A percentile compares a stretch with the other conserved stretches of the same genome.
phyloP scores from a whole-genome alignment of 2,329 filamentous ascomycete species.

The Didymella segeticola region DNA sequence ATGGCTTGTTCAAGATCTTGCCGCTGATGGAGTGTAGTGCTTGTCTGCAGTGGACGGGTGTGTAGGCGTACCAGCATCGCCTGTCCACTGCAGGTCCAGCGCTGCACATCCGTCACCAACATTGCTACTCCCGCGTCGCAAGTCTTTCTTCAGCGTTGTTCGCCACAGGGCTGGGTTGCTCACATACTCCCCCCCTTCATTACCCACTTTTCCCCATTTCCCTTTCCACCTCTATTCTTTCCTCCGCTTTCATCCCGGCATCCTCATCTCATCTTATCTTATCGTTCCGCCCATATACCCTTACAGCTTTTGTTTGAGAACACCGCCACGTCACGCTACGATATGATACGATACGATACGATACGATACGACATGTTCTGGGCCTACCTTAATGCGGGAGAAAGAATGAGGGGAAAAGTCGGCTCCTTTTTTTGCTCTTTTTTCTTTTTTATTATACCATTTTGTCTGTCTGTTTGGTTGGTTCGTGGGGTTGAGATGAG shows the following conservation, averaged over 20 bases:
- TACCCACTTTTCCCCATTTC: too few species aligned
- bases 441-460: slow-evolving; percentile 6
- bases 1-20: not conserved
- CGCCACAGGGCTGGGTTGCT: slow-evolving; percentile 19
- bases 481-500: too few species aligned
- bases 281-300: slow-evolving; percentile 17
- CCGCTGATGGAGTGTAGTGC: not conserved
- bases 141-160: slow-evolving; percentile 8
- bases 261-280: slow-evolving; percentile 14
- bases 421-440: too few species aligned
- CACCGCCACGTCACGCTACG: too few species aligned
- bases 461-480: slow-evolving; percentile 1
- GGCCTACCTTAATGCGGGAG: too few species aligned
- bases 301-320: slow-evolving; percentile 13
- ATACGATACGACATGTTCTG: too few species aligned
- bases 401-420: slow-evolving; percentile 14
- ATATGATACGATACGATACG: too few species aligned
- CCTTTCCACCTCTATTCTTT: not conserved
- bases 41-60: slow-evolving; percentile 1
- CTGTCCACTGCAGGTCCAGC: not conserved
- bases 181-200: too few species aligned
- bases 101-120: not conserved
- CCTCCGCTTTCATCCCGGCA: not conserved
- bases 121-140: not conserved
- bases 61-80: too few species aligned